These are phyloP conservation scores for Yamadazyma aaseri DNA, from an alignment of 1,139 yeast genomes.

Conservation along the genomic window DNA sequence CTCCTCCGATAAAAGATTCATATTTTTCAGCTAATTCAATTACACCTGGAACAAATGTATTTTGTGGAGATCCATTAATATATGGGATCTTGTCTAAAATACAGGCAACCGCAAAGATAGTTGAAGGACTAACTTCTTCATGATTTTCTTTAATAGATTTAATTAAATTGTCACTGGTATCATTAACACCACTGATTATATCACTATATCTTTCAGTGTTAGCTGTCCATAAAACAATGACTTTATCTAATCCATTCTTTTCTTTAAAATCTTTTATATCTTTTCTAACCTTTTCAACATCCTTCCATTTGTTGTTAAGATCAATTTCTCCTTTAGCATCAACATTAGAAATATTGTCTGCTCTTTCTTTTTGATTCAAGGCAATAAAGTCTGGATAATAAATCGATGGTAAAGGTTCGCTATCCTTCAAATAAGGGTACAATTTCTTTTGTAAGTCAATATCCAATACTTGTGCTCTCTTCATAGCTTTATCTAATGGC, in stretches of 20 bases:
- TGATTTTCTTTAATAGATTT: conserved; percentile 75
- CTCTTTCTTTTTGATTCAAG: conserved; percentile 89
- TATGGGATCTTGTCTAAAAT: conserved; percentile 86
- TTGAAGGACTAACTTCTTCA: conserved; percentile 84
- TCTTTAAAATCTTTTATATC: conserved; percentile 81
- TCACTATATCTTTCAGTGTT: conserved; percentile 94
- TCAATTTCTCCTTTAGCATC: conserved; percentile 47
- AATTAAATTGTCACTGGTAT: conserved; percentile 79
- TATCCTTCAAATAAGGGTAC: conserved; percentile 59
- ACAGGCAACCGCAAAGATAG: conserved; percentile 89
- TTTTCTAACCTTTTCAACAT: conserved; percentile 80
- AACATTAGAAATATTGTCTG: conserved; percentile 77
- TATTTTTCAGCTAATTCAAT: conserved; percentile 83
- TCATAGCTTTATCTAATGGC: conserved; percentile 74
- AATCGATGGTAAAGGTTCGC: conserved; percentile 76
- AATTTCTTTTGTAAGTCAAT: conserved; percentile 80
- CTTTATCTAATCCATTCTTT: conserved; percentile 74
- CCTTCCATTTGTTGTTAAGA: conserved; percentile 77
- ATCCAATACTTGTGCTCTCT: conserved; percentile 85
- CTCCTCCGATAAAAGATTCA: conserved; percentile 87
- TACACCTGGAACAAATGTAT: conserved; percentile 94
- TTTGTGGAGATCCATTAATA: conserved; percentile 96
- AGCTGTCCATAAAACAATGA: conserved; percentile 94
- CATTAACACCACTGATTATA: conserved; percentile 76
- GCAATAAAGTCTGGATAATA: conserved; percentile 98